Base-by-base conservation (phyloP, 495 filamentous ascomycete genomes). In the Daldinia caldariorum region DNA sequence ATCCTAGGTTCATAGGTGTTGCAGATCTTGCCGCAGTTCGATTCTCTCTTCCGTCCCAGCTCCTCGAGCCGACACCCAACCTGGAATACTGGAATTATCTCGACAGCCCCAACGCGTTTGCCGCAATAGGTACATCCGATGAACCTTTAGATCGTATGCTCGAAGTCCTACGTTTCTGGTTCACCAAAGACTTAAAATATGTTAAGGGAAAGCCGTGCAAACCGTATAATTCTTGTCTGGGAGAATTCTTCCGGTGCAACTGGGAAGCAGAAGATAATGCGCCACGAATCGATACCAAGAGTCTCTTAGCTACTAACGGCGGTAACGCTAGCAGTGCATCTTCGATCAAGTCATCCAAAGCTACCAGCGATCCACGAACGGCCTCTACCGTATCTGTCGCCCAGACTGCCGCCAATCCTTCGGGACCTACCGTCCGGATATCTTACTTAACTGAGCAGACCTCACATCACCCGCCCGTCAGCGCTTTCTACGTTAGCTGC, bases 81-180 rank as follows among this genome's bases (percentile, higher is more conserved):
- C 83, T 99, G 67, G 95, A 99, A 83, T 99, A 99, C 80, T 99
- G 95, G 95, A 94, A 95, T 71, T 99, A 99, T 74, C 84, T 99
- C 76, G 95, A 99, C 78, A 88, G 93, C 68, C 95, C 95, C 6
- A 96, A 97, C 79, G 92, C 94, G 43, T 99, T 99, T 80, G 88
- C 93, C 73, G 94, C 93, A 63, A 97, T 99, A 81, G 95, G 94
- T 65, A 94, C 94, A 74, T 94, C 94, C 8, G 91, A 97, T 67
- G 93, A 97, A 70, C 85, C 88, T 7, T 82, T 97, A 56, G 94
- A 93, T 67, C 93, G 95, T 62, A 97, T 97, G 90, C 85, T 99
- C 43, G 94, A 91, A 67, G 91, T 96, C 35, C 80, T 97, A 74
- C 88, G 95, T 37, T 99, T 99, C 77, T 99, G 95, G 95, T 98